Evolutionary conservation across 2,329 filamentous ascomycete species (phyloP).

Genomic region (Arthroderma sp.): DNA sequence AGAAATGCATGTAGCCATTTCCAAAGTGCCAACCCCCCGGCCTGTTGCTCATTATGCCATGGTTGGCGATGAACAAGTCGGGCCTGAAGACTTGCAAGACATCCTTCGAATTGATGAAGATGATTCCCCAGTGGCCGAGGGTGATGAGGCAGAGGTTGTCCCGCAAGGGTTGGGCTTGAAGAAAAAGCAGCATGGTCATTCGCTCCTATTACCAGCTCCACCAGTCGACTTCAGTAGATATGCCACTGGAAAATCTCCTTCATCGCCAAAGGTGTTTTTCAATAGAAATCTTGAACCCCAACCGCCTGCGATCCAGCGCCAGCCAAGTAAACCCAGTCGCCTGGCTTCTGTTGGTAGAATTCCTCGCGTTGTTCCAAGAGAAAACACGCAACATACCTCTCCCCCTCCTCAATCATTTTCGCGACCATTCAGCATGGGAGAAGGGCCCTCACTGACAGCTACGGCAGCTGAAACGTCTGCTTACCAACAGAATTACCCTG

Average conservation of each 20-base stretch:
- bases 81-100: constrained; percentile 27
- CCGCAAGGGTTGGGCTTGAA: constrained; percentile 20
- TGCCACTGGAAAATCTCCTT: constrained; percentile 15
- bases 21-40: constrained; percentile 25
- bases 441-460: constrained; percentile 29
- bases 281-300: constrained; percentile 14
- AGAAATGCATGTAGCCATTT: constrained; percentile 27
- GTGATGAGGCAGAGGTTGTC: constrained; percentile 11
- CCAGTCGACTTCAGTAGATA: constrained; percentile 25
- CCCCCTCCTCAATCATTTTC: constrained; percentile 72
- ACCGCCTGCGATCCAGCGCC: constrained; percentile 8
- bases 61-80: constrained; percentile 33
- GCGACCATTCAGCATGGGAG: constrained; percentile 53
- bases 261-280: constrained; percentile 26
- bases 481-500: constrained; percentile 12
- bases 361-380: constrained; percentile 61
- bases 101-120: constrained; percentile 26
- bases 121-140: constrained; percentile 28
- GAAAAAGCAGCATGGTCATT: constrained; percentile 20
- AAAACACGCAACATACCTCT: constrained; percentile 45
- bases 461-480: constrained; percentile 7
- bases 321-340: constrained; percentile 40
- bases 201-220: constrained; percentile 31
- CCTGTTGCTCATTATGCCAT: constrained; percentile 47
- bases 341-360: constrained; percentile 75